Evolutionary conservation across 805 yeast genomes (phyloP).

Genomic region (Kodamaea laetipori): DNA sequence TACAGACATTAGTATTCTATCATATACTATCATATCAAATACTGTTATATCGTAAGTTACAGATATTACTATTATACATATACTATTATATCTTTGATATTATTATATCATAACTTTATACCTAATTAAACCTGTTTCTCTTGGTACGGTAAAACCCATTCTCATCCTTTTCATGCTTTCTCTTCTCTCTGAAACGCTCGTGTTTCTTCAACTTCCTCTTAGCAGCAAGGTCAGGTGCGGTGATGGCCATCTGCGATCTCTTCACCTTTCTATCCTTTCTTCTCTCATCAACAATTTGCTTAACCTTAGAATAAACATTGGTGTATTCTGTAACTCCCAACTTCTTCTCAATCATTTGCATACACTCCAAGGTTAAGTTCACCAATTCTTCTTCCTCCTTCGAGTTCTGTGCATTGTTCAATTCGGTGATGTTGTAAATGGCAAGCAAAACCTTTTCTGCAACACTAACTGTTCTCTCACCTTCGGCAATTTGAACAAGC

Average conservation of each 20-base stretch:
- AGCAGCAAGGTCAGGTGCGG: conserved; percentile 82
- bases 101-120: too few relatives aligned
- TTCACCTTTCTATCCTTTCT: conserved; percentile 77
- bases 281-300: conserved; percentile 56
- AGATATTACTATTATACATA: too few relatives aligned
- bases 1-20: too few relatives aligned
- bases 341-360: conserved; percentile 64
- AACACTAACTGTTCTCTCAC: conserved; percentile 40
- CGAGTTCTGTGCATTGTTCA: conserved; percentile 37
- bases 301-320: conserved; percentile 61
- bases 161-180: conserved; percentile 73
- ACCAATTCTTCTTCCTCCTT: conserved; percentile 55
- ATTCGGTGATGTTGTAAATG: conserved; percentile 50
- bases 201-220: conserved; percentile 76
- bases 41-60: too few relatives aligned
- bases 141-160: conserved; percentile 73
- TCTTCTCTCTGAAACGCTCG: conserved; percentile 70
- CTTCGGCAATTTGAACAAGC: conserved; percentile 51
- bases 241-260: conserved; percentile 72
- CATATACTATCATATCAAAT: too few relatives aligned
- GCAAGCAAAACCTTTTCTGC: conserved; percentile 58
- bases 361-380: conserved; percentile 61
- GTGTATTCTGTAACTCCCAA: conserved; percentile 74
- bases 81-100: too few relatives aligned
- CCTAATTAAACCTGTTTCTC: conserved; percentile 41